phyloP scores from a whole-genome alignment of 2,329 filamentous ascomycete species.

The Grosmannia serpens region DNA sequence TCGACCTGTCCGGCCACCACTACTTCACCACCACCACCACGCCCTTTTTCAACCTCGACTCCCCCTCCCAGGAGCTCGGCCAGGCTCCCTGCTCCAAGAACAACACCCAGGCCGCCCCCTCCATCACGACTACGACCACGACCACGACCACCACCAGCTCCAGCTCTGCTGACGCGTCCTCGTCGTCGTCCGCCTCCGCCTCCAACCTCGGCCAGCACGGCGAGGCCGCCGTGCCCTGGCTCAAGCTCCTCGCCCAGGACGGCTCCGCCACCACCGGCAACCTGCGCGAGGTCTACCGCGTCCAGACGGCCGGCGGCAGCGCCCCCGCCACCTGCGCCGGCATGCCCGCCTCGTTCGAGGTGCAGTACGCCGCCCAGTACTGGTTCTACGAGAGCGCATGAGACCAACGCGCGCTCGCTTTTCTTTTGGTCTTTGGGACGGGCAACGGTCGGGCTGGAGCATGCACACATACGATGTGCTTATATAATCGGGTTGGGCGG shows the following conservation, averaged over 20 bases:
- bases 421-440: not conserved
- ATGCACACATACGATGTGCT: not conserved
- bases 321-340: conserved; percentile 63
- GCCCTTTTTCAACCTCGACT: conserved; percentile 72
- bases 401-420: not conserved
- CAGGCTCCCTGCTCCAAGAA: conserved; percentile 53
- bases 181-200: conserved; percentile 28
- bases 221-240: conserved; percentile 65
- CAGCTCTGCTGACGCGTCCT: not conserved
- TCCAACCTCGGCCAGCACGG: conserved; percentile 42
- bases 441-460: not conserved
- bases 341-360: conserved; percentile 49
- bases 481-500: not conserved
- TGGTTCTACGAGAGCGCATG: conserved; percentile 23
- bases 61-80: conserved; percentile 40
- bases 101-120: conserved; percentile 45
- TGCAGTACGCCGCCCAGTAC: conserved; percentile 74
- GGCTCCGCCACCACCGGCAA: conserved; percentile 40
- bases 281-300: conserved; percentile 67
- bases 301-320: conserved; percentile 73
- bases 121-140: conserved; percentile 26
- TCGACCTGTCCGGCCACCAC: conserved; percentile 63
- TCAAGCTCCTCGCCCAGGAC: conserved; percentile 51
- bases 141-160: conserved; percentile 32
- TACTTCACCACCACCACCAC: conserved; percentile 60